A percentile compares a stretch with the other conserved stretches of the same genome.
Conservation (phyloP, 352 stramenopile species). For the Pythium aristosporum region DNA sequence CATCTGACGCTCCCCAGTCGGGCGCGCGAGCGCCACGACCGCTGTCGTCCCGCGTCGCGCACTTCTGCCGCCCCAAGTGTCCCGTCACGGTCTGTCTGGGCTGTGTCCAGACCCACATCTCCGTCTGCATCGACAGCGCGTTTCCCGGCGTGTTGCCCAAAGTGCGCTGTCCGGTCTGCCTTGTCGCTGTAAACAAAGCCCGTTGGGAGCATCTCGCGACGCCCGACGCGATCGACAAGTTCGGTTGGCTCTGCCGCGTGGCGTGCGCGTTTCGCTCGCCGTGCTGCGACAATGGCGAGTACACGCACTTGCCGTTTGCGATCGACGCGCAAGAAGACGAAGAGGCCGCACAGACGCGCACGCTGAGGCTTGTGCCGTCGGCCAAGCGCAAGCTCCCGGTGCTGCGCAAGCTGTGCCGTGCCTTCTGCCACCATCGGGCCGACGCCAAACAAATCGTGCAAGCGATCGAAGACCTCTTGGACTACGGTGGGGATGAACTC, state of each 20-base stretch:
- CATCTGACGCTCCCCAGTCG: neutral
- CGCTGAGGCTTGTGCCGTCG: constrained; percentile 17
- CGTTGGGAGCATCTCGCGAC: constrained; percentile 14
- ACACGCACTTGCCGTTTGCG: constrained; percentile 26
- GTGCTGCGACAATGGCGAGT: constrained; percentile 30
- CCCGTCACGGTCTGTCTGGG: constrained; percentile 30
- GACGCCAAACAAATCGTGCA: constrained; percentile 13
- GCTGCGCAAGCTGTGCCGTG: constrained; percentile 17
- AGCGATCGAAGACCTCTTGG: constrained; percentile 11
- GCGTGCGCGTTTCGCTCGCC: constrained; percentile 27
- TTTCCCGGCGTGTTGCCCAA: constrained; percentile 42
- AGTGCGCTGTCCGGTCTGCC: constrained; percentile 44
- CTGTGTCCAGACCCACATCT: constrained; percentile 34
- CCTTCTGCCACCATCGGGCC: constrained; percentile 21
- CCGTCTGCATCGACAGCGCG: constrained; percentile 27
- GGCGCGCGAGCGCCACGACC: neutral
- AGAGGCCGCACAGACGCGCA: constrained; percentile 17
- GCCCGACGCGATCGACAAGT: constrained; percentile 23
- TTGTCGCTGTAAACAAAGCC: constrained; percentile 31
- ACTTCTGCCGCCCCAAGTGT: constrained; percentile 35
- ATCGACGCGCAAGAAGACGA: constrained; percentile 19
- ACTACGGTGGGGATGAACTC: constrained; percentile 21
- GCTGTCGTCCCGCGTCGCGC: constrained; percentile 6
- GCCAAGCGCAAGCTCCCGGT: constrained; percentile 18
- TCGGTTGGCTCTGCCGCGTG: constrained; percentile 17